These are phyloP conservation scores for Pseudisothecium myosuroides DNA, from an alignment of 225 moss, liverwort and hornwort genomes.

Conservation along the genomic window DNA sequence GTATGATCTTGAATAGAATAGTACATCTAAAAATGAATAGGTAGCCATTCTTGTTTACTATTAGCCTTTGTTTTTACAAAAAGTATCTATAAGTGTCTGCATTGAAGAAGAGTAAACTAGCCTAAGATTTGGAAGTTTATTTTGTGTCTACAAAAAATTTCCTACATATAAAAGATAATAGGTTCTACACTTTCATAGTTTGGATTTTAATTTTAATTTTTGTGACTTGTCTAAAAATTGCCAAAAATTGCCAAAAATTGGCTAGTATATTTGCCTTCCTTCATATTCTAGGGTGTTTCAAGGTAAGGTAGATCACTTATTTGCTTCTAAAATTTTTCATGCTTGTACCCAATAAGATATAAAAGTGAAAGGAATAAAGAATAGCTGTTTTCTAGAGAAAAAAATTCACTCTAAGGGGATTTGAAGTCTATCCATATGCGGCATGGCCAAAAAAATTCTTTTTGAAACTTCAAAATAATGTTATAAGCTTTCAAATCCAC, in stretches of 20 bases:
- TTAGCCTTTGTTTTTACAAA: neutral
- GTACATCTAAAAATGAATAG: neutral
- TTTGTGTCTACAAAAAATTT: neutral
- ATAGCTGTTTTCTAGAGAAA: neutral
- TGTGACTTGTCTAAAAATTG: neutral
- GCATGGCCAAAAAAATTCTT: neutral
- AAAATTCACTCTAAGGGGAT: fast-evolving
- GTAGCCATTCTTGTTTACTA: neutral
- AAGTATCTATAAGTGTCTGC: neutral
- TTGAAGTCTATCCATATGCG: fast-evolving
- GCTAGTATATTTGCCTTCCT: neutral
- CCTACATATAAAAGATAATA: neutral
- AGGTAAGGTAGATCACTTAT: neutral
- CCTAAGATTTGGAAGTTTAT: neutral
- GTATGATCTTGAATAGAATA: neutral
- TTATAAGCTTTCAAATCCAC: neutral
- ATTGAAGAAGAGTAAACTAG: neutral
- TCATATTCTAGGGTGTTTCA: neutral
- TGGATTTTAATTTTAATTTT: neutral
- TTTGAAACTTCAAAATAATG: neutral
- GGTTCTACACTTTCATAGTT: neutral
- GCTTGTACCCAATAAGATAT: neutral
- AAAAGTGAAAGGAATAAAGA: too few relatives aligned
- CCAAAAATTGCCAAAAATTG: neutral
- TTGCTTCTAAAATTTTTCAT: neutral